Conservation (phyloP, 2,329 filamentous ascomycete species). For the Pseudocercospora ulei region DNA sequence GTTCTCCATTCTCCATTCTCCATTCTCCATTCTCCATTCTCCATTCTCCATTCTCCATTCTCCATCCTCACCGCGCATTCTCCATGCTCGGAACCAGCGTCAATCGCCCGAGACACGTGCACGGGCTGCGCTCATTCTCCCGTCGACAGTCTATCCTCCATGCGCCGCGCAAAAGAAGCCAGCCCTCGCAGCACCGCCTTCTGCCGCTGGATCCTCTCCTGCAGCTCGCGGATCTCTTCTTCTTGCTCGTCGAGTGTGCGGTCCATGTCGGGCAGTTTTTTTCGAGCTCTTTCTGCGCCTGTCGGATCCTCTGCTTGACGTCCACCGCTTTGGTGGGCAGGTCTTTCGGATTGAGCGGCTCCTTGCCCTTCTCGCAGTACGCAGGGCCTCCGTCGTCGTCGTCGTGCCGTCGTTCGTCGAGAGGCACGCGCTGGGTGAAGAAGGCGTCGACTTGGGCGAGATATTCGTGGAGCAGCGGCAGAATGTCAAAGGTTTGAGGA, state of each 20-base stretch:
- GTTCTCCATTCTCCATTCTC: too few species aligned
- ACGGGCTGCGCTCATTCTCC: too few species aligned
- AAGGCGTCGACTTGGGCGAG: conserved; percentile 54
- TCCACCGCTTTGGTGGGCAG: conserved; percentile 53
- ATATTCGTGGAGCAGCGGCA: conserved; percentile 70
- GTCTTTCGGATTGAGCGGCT: conserved; percentile 58
- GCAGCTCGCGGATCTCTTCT: conserved; percentile 57
- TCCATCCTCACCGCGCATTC: too few species aligned
- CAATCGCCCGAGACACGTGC: too few species aligned
- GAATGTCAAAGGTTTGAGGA: conserved; percentile 73
- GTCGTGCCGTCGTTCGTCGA: conserved; percentile 7
- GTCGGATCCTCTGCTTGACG: conserved; percentile 61
- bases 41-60: too few species aligned
- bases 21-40: too few species aligned
- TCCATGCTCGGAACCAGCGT: too few species aligned
- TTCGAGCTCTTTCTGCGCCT: conserved; percentile 58
- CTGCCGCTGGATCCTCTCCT: conserved; percentile 55
- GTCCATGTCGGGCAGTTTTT: conserved; percentile 60
- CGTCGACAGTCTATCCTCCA: conserved; percentile 14
- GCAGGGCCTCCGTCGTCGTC: conserved; percentile 30
- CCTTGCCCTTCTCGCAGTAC: conserved; percentile 28
- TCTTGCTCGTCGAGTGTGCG: conserved; percentile 59
- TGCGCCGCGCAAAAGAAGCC: conserved; percentile 32
- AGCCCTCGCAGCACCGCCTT: conserved; percentile 49
- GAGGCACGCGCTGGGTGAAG: conserved; percentile 13